Evolutionary conservation across 1,139 yeast genomes (phyloP), one percentile per base, ranked within the genome.

Genomic region (Suhomyces panamericanus): DNA sequence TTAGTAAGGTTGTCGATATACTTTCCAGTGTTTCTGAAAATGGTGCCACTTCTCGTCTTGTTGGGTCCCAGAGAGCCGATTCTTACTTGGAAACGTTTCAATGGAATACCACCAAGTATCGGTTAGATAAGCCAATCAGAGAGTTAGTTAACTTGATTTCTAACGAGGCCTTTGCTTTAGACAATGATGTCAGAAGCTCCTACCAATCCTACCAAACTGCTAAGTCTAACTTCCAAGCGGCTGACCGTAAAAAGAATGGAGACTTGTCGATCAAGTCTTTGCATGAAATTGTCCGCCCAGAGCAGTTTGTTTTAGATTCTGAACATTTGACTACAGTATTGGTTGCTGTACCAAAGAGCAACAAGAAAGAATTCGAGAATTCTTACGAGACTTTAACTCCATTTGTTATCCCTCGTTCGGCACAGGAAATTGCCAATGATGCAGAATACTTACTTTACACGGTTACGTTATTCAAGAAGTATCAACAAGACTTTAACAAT

Each of bases 341-440:
- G 49, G 73, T 93, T 44, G 99, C 95, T 0, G 96, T 93, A 20
- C 98, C 99, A 47, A 82, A 82, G 57, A 67, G 69, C 48, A 67
- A 77, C 51, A 73, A 77, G 49, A 67, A 74, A 43, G 87, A 81
- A 37, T 93, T 89, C 59, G 68, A 82, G 49, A 69, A 72, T 49
- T 60, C 75, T 16, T 93, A 95, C 67, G 99, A 93, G 69, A 77
- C 89, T 6, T 68, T 89, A 51, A 73, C 85, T 10, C 75, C 80
- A 44, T 86, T 89, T 74, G 96, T 93, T 40, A 96, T 93, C 37
- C 99, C 99, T 46, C 83, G 98, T 57, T 82, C 91, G 37, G 96
- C 97, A 1, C 67, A 75, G 33, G 69, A 78, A 35, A 77, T 93
- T 49, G 74, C 87, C 12, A 69, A 76, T 47, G 99, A 93, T 65